Percentiles rank a stretch among this genome's conserved stretches.
Conservation (phyloP, 169 alveolate genomes). For the Toxoplasma gondii region DNA sequence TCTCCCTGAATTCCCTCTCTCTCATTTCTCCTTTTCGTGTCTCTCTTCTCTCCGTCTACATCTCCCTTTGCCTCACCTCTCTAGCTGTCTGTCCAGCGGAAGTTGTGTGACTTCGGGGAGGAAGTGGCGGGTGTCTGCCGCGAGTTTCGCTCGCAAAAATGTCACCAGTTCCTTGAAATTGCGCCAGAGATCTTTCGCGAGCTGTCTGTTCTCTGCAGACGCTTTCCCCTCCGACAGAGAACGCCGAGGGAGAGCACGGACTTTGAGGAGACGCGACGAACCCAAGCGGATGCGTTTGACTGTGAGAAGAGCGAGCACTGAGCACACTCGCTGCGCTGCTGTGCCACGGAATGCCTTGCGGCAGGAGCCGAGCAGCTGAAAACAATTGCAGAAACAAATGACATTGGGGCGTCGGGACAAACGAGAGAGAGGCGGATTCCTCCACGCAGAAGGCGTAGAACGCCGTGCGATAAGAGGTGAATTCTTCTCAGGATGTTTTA, state of each 20-base stretch:
- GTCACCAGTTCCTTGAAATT: neutral
- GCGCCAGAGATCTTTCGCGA: neutral
- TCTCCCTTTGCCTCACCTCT: neutral
- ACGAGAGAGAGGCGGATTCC: no score
- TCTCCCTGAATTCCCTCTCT: no score
- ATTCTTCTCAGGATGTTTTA: no score
- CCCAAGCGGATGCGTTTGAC: neutral
- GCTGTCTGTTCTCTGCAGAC: neutral
- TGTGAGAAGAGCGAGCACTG: neutral
- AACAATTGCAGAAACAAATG: neutral
- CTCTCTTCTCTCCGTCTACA: neutral
- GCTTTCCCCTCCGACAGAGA: neutral
- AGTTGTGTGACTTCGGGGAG: neutral
- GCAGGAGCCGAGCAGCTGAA: neutral
- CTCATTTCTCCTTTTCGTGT: neutral
- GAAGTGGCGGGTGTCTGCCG: neutral
- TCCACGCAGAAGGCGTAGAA: no score
- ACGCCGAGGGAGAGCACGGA: neutral
- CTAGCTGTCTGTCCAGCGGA: no score
- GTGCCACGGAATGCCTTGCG: conserved; percentile 16
- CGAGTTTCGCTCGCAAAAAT: neutral
- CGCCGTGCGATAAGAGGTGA: no score
- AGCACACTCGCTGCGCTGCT: conserved; percentile 35
- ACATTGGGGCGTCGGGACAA: no score
- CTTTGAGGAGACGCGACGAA: neutral